Evolutionary conservation across 164 flowering plant genomes (phyloP).

Genomic region (Kingdonia uniflora): DNA sequence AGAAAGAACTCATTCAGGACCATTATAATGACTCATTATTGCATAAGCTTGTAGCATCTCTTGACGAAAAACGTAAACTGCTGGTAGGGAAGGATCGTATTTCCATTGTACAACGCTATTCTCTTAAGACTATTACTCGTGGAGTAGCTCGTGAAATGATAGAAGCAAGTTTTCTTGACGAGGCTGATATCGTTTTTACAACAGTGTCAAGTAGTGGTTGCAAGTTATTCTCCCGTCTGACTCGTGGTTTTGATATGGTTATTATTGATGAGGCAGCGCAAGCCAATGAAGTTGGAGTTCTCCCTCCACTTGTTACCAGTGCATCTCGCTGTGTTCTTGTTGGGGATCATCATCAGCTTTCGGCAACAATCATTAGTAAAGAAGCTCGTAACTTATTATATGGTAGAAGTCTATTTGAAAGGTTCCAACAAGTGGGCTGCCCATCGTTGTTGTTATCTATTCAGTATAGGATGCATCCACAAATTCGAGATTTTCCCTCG

Average conservation of each 20-base stretch:
- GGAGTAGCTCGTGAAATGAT: slow-evolving; percentile 90
- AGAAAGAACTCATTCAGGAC: slow-evolving; percentile 75
- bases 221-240: slow-evolving; percentile 77
- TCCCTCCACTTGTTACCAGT: slow-evolving; percentile 91
- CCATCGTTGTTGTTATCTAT: slow-evolving; percentile 90
- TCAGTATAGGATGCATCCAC: slow-evolving; percentile 97
- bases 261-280: slow-evolving; percentile 98
- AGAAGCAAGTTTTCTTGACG: slow-evolving; percentile 97
- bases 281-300: slow-evolving; percentile 88
- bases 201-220: slow-evolving; percentile 97
- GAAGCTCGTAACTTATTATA: slow-evolving; percentile 90
- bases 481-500: slow-evolving; percentile 93
- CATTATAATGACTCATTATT: slow-evolving; percentile 67
- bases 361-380: slow-evolving; percentile 96
- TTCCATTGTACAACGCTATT: slow-evolving; percentile 51
- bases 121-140: slow-evolving; percentile 55
- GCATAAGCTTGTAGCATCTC: slow-evolving; percentile 83
- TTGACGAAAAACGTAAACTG: slow-evolving; percentile 76
- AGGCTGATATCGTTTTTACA: slow-evolving; percentile 96
- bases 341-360: slow-evolving; percentile 99
- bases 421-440: slow-evolving; percentile 94
- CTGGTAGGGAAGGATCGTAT: slow-evolving; percentile 89
- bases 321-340: slow-evolving; percentile 98
- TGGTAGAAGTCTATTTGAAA: slow-evolving; percentile 92
- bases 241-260: slow-evolving; percentile 98